Percentiles rank a stretch among this genome's conserved stretches.
These are phyloP conservation scores for Backusella tarrabulga DNA, from an alignment of 192 early-diverging fungal genomes.

Conservation along the genomic window DNA sequence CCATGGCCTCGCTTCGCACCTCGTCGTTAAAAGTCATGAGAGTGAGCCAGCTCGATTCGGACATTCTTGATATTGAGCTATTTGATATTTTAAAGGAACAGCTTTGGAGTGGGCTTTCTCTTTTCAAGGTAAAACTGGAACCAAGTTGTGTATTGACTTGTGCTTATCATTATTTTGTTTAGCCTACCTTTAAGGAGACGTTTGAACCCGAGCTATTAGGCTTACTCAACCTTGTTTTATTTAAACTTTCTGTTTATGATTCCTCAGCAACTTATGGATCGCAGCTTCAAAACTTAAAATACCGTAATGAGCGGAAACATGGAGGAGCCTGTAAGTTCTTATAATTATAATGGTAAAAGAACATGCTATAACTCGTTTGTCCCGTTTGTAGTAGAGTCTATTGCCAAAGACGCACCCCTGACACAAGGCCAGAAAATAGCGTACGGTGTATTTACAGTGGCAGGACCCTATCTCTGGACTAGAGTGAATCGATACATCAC, in stretches of 20 bases:
- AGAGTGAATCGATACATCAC: conserved; percentile 60
- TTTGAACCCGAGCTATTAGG: conserved; percentile 74
- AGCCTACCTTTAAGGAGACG: conserved; percentile 58
- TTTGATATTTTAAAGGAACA: conserved; percentile 76
- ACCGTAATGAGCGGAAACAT: conserved; percentile 66
- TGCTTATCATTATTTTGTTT: background rate
- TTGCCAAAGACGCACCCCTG: conserved; percentile 55
- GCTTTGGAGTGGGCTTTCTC: conserved; percentile 63
- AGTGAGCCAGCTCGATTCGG: conserved; percentile 83
- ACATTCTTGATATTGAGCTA: conserved; percentile 78
- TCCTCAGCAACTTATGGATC: conserved; percentile 79
- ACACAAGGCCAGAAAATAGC: conserved; percentile 55
- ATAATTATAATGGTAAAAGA: background rate
- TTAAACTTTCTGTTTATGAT: conserved; percentile 72
- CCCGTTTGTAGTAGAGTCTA: conserved; percentile 51
- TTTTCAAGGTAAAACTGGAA: conserved; percentile 52
- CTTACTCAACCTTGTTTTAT: conserved; percentile 65
- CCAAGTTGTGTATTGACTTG: background rate
- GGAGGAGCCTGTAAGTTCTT: conserved; percentile 49
- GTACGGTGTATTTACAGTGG: conserved; percentile 65
- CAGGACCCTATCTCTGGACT: conserved; percentile 71
- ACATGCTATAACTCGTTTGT: background rate
- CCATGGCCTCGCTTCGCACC: conserved; percentile 49
- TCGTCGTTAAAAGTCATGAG: conserved; percentile 63
- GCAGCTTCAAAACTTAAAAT: conserved; percentile 82